Evolutionary conservation across 2,329 filamentous ascomycete species (phyloP).

Genomic region (Akanthomyces dipterigenus): DNA sequence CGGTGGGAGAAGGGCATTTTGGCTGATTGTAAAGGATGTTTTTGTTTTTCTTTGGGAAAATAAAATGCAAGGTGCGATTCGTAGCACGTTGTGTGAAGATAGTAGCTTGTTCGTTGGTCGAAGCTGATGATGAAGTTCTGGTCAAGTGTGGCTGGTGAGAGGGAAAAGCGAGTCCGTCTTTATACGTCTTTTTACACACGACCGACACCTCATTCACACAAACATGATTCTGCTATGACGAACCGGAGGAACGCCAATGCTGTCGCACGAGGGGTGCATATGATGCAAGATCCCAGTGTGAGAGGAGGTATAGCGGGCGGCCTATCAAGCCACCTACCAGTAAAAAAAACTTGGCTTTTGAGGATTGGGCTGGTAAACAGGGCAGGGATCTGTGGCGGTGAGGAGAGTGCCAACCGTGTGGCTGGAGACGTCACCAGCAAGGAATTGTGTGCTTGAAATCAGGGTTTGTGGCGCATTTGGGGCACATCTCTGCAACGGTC

Average conservation of each 20-base stretch:
- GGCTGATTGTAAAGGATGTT: constrained; percentile 6
- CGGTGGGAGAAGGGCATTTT: constrained; percentile 28
- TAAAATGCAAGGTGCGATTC: no score
- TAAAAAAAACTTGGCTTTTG: constrained; percentile 13
- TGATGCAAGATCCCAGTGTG: background rate
- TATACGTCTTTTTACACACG: background rate
- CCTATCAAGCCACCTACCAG: background rate
- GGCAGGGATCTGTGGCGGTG: constrained; percentile 9
- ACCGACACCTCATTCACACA: background rate
- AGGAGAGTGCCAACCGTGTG: background rate
- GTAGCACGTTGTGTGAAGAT: no score
- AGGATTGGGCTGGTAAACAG: background rate
- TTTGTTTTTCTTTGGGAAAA: no score
- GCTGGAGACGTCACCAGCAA: constrained; percentile 10
- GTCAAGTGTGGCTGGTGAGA: background rate
- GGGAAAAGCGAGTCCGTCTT: background rate
- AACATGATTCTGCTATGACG: constrained; percentile 5
- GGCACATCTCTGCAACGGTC: background rate
- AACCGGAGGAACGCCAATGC: background rate
- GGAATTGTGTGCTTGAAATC: constrained; percentile 2
- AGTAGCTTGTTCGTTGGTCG: background rate
- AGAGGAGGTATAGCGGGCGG: background rate
- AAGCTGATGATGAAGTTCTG: background rate
- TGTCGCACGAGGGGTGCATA: background rate
- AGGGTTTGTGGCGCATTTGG: constrained; percentile 5